Evolutionary conservation across 1,284 basidiomycete genomes (phyloP).

Genomic region (Termitomyces sp.): DNA sequence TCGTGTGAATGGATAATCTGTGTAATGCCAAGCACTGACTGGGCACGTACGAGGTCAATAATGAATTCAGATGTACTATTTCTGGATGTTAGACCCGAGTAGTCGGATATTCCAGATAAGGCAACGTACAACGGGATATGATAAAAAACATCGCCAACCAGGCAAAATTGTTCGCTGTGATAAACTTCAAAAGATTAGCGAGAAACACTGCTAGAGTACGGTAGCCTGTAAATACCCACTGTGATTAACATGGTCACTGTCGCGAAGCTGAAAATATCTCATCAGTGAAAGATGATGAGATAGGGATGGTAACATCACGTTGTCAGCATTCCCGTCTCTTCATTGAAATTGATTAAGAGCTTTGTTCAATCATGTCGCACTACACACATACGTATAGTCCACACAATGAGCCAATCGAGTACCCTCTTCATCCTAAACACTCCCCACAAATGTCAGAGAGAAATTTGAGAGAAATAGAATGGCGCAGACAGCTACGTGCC

Average conservation of each 20-base stretch:
- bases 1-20: not conserved
- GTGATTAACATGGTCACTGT: conserved; percentile 1
- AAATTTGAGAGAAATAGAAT: too few species aligned
- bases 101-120: not conserved
- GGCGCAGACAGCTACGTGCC: not conserved
- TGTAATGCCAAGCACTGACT: not conserved
- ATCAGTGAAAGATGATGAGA: not conserved
- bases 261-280: not conserved
- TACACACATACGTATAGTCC: conserved; percentile 12
- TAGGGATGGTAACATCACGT: not conserved
- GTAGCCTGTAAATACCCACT: not conserved
- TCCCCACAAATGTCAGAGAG: too few species aligned
- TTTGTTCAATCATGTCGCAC: not conserved
- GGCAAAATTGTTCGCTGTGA: not conserved
- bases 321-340: conserved; percentile 7
- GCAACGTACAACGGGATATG: not conserved
- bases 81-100: not conserved
- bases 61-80: conserved; percentile 1
- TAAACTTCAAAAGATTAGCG: not conserved
- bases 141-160: not conserved
- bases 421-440: conserved; percentile 1
- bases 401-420: conserved; percentile 12
- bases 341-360: not conserved
- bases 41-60: not conserved
- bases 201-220: not conserved